Conservation (phyloP, 495 filamentous ascomycete genomes). For the Talaromyces trachyspermus region DNA sequence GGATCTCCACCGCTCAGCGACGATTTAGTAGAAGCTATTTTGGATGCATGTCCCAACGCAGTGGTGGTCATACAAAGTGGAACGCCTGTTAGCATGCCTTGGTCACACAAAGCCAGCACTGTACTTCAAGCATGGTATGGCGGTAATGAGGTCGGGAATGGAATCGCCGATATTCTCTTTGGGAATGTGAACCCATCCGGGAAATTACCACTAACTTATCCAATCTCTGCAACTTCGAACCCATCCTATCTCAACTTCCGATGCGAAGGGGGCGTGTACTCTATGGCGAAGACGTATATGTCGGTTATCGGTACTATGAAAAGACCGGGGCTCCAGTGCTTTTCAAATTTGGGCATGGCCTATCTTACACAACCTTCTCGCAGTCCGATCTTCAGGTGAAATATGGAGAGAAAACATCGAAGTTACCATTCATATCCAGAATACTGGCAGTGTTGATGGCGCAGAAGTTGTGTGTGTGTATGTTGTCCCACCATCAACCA, state of each 20-base stretch:
- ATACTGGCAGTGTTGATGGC: slow-evolving; percentile 34
- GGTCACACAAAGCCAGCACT: slow-evolving; percentile 58
- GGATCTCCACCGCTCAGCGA: slow-evolving; percentile 82
- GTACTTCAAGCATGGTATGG: slow-evolving; percentile 68
- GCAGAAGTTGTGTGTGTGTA: not conserved
- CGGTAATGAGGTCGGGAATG: slow-evolving; percentile 59
- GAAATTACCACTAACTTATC: slow-evolving; percentile 55
- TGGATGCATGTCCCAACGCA: slow-evolving; percentile 62
- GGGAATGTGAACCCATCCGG: slow-evolving; percentile 49
- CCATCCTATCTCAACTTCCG: too few relatives aligned
- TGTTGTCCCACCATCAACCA: not conserved
- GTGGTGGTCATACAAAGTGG: slow-evolving; percentile 78
- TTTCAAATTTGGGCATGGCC: slow-evolving; percentile 77
- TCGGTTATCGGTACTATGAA: slow-evolving; percentile 82
- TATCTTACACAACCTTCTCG: slow-evolving; percentile 71
- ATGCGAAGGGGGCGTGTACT: too few relatives aligned
- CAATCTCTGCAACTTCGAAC: too few relatives aligned
- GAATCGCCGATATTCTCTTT: slow-evolving; percentile 50
- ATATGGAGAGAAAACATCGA: slow-evolving; percentile 9
- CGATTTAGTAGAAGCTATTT: slow-evolving; percentile 59
- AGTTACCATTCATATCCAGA: slow-evolving; percentile 43
- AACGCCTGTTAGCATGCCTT: slow-evolving; percentile 79
- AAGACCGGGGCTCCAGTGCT: slow-evolving; percentile 51
- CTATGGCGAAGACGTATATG: slow-evolving; percentile 73
- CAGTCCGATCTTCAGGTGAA: slow-evolving; percentile 54